These are phyloP conservation scores for Trypanosomatidae sp. DNA, from an alignment of 208 protist species.

Conservation along the genomic window DNA sequence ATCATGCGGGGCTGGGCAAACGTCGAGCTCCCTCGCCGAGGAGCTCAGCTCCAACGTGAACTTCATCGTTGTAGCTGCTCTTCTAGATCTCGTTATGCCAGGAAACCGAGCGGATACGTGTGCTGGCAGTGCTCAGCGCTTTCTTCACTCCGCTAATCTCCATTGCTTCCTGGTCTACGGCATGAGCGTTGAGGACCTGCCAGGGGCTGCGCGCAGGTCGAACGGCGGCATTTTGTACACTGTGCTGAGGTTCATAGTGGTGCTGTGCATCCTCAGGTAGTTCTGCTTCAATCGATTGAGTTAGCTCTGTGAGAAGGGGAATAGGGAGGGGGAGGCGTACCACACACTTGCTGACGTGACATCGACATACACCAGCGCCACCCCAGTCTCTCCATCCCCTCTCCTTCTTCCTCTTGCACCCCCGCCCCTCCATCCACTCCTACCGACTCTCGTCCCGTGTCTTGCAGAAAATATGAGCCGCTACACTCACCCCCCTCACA, in stretches of 20 bases:
- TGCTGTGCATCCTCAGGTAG: conserved; percentile 53
- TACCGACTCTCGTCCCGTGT: too few relatives aligned
- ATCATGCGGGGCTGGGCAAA: conserved; percentile 72
- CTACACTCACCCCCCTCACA: too few relatives aligned
- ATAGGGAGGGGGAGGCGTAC: not conserved
- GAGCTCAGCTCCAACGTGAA: conserved; percentile 74
- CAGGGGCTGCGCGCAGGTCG: conserved; percentile 33
- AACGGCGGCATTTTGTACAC: conserved; percentile 63
- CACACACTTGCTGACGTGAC: not conserved
- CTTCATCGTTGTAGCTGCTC: conserved; percentile 67
- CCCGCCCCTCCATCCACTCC: too few relatives aligned
- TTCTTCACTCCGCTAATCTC: conserved; percentile 89
- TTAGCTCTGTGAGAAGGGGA: conserved; percentile 9
- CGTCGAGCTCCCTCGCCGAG: conserved; percentile 61
- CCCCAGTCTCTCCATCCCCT: not conserved
- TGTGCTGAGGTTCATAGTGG: conserved; percentile 54
- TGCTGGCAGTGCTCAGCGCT: conserved; percentile 83
- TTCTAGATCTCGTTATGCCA: conserved; percentile 86
- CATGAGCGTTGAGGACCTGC: conserved; percentile 86
- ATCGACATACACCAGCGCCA: not conserved
- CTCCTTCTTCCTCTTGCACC: not conserved
- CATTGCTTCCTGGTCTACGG: conserved; percentile 74
- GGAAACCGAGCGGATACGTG: conserved; percentile 86
- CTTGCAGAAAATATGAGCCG: too few relatives aligned
- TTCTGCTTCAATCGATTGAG: conserved; percentile 68